phyloP scores from a whole-genome alignment of 2,329 filamentous ascomycete genomes.

The Scytalidium lignicola region DNA sequence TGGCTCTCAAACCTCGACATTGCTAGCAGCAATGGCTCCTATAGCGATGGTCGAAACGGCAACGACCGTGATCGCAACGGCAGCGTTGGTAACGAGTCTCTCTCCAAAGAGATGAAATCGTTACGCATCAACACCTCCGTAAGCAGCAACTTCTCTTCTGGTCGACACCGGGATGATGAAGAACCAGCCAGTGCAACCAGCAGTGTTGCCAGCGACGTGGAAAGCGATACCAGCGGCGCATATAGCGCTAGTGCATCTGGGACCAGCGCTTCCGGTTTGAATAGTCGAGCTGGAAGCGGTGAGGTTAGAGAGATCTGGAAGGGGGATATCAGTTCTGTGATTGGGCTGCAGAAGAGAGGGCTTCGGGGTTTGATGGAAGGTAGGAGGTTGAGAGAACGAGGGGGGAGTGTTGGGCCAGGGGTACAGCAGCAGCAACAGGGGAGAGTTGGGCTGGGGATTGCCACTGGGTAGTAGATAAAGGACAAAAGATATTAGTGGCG shows the following conservation, averaged over 20 bases:
- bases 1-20: slow-evolving; percentile 45
- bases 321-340: slow-evolving; percentile 79
- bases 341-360: slow-evolving; percentile 91
- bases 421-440: slow-evolving; percentile 26
- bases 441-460: slow-evolving; percentile 50
- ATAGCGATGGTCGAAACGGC: slow-evolving; percentile 31
- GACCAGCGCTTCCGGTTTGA: slow-evolving; percentile 32
- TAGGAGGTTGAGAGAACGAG: slow-evolving; percentile 72
- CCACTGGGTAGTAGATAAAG: slow-evolving; percentile 15
- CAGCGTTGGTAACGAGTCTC: slow-evolving; percentile 8
- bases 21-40: slow-evolving; percentile 24
- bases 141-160: slow-evolving; percentile 27
- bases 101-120: slow-evolving; percentile 23
- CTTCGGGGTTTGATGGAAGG: slow-evolving; percentile 93
- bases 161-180: slow-evolving; percentile 29
- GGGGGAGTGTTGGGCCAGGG: slow-evolving; percentile 32
- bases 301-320: slow-evolving; percentile 66
- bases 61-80: slow-evolving; percentile 9
- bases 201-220: slow-evolving; percentile 22
- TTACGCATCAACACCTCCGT: slow-evolving; percentile 47
- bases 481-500: too few species aligned
- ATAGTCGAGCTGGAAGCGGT: slow-evolving; percentile 32
- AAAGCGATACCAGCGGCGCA: slow-evolving; percentile 18
- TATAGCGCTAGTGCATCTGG: slow-evolving; percentile 26
- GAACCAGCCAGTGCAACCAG: slow-evolving; percentile 26